Evolutionary conservation across 192 early-diverging fungal genomes (phyloP), one percentile per base, ranked within the genome.

Genomic region (Diversispora eburnea): DNA sequence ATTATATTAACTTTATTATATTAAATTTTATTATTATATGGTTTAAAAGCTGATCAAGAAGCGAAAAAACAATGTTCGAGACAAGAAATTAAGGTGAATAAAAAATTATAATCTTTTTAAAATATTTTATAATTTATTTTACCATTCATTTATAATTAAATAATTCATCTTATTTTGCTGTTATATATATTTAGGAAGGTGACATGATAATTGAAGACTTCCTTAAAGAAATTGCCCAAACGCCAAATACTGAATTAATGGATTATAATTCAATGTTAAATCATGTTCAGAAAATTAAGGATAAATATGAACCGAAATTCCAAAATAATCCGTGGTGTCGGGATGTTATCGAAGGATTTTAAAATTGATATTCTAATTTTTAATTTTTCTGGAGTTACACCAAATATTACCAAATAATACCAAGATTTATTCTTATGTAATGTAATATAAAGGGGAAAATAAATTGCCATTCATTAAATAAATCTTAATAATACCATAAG

Each of bases 251-350:
- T 15, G 72, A 72, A 7, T 71, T 67, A 3, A 73, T 88, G 82
- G 63, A 75, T 5, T 72, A 81, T 10, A 65, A 80, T n/a, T 78
- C 74, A 22, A 62, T 83, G 5, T 75, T 79, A 1, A 33, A 81
- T 57, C 65, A 70, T 15, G 73, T 91, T 61, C 70, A 73, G 9
- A 76, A 65, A 41, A 76, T 94, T 17, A 75, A 76, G 48, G 76
- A 67, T 2, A 88, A 92, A 75, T 91, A 89, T 77, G 72, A 75
- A 33, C 42, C n/a, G 5, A 79, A 84, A 46, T 83, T 94, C 48
- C 69, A 89, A 13, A 56, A 65, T n/a, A 91, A 88, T 62, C 52
- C 84, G 25, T 94, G 89, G 77, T 82, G 91, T 33, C 72, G 80
- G 74, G 82, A 91, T 64, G 77, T 91, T 2, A 77, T 91, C 9